A percentile compares a stretch with the other conserved stretches of the same genome.
Conservation (phyloP, 495 filamentous ascomycete genomes). For the Penicillium canescens region DNA sequence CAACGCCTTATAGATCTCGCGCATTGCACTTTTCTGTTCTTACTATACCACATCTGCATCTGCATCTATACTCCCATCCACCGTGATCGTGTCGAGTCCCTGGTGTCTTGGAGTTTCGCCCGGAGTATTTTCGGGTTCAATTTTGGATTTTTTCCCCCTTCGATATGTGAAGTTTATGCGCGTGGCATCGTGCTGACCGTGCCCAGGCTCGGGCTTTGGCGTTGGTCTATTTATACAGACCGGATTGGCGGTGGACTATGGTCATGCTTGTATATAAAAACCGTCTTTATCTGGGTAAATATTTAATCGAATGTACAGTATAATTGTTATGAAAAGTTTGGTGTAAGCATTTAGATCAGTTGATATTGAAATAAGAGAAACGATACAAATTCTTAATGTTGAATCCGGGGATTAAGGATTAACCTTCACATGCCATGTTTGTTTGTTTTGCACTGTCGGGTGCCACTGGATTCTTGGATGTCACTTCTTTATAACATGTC, state of each 20-base stretch:
- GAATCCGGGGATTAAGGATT: neutral
- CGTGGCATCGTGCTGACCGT: constrained; percentile 14
- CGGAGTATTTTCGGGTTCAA: constrained; percentile 7
- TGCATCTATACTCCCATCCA: constrained; percentile 20
- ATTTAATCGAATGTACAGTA: constrained; percentile 26
- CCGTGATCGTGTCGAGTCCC: constrained; percentile 5
- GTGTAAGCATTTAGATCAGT: neutral
- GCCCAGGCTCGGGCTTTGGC: constrained; percentile 6
- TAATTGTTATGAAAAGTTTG: neutral
- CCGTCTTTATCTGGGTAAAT: constrained; percentile 18
- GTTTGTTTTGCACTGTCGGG: constrained; percentile 21
- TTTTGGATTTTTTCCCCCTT: constrained; percentile 6
- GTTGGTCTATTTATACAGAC: neutral
- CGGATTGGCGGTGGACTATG: constrained; percentile 6
- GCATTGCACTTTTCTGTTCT: neutral
- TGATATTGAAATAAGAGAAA: neutral
- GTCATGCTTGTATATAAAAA: constrained; percentile 25
- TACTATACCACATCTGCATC: constrained; percentile 31
- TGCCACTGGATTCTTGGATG: neutral
- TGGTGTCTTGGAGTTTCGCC: constrained; percentile 15
- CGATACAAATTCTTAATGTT: neutral
- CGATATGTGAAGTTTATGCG: constrained; percentile 3
- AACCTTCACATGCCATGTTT: constrained; percentile 11
- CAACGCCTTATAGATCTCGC: constrained; percentile 8
- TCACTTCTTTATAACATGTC: neutral